These are phyloP conservation scores for Salix udensis DNA, from an alignment of 345 rosid species.

Conservation along the genomic window DNA sequence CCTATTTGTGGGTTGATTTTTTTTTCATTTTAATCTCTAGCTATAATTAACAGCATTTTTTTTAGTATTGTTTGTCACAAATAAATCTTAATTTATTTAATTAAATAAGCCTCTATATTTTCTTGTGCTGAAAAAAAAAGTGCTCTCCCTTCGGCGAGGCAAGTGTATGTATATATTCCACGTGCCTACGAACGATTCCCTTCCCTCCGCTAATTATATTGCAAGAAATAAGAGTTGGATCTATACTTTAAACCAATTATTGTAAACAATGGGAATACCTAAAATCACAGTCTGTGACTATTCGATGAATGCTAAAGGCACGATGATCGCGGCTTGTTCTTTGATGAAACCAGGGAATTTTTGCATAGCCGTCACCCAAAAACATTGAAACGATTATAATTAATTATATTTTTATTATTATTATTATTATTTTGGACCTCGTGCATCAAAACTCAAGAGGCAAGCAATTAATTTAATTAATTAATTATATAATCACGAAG, in stretches of 20 bases:
- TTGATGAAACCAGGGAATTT: not conserved
- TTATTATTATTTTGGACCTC: not conserved
- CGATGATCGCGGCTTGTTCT: not conserved
- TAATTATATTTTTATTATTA: not conserved
- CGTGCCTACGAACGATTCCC: no score
- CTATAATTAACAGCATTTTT: no score
- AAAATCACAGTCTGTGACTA: not conserved
- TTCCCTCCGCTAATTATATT: not conserved
- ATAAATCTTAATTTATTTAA: no score
- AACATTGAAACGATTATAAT: not conserved
- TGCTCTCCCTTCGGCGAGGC: no score
- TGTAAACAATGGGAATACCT: not conserved
- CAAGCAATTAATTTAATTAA: no score
- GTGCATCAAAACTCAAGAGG: not conserved
- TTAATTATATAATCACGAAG: not conserved
- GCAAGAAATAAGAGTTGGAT: not conserved
- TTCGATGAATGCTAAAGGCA: not conserved
- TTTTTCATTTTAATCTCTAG: no score
- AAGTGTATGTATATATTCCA: no score
- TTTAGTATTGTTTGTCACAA: no score
- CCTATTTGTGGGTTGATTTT: no score
- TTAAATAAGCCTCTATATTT: no score
- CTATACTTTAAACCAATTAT: not conserved
- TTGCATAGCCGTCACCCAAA: not conserved
- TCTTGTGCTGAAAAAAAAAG: no score